Evolutionary conservation across 148 eudicot genomes (phyloP), one percentile per base, ranked within the genome.

Genomic region (Bassia scoparia): DNA sequence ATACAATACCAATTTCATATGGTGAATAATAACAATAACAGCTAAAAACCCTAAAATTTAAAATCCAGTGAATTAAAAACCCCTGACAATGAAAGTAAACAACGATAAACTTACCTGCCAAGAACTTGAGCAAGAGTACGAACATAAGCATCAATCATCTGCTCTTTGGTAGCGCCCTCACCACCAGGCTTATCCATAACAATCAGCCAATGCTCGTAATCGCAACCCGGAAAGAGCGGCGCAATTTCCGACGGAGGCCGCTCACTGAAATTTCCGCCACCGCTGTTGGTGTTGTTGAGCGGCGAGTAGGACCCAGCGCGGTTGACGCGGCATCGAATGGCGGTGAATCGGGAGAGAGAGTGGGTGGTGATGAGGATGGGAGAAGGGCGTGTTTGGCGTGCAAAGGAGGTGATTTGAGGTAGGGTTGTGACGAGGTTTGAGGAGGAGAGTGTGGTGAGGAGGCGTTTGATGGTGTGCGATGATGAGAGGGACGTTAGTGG

Each of bases 141-240:
- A 24, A 80, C 6, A 65, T 80, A 75, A 50, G 59, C 56, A 64
- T 71, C 79, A 59, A 80, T 80, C 79, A 80, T 80, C 50, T 80
- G 72, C 35, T 80, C 68, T 14, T 75, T 80, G 5, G 26, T 66
- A 35, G 83, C 76, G 0, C 76, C 83, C 4, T 76, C 79, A 35
- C 78, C 79, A 35, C 78, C 75, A 27, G 83, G 83, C 27, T 75
- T 75, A 71, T 80, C 83, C 73, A 80, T 80, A 37, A 76, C 76
- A 67, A 80, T 76, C 44, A 80, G 43, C 83, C 83, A 80, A 37
- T 80, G 83, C 30, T 80, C 78, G 26, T 80, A 80, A 50, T 80
- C 83, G 10, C 83, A 75, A 8, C 83, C 83, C 15, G 83, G 83
- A 31, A 80, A 72, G 6, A 80, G 41, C 33, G 81, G 81, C 15